These are phyloP conservation scores for Aspergillus viridinutans DNA, from an alignment of 2,329 filamentous ascomycete genomes.

Conservation along the genomic window DNA sequence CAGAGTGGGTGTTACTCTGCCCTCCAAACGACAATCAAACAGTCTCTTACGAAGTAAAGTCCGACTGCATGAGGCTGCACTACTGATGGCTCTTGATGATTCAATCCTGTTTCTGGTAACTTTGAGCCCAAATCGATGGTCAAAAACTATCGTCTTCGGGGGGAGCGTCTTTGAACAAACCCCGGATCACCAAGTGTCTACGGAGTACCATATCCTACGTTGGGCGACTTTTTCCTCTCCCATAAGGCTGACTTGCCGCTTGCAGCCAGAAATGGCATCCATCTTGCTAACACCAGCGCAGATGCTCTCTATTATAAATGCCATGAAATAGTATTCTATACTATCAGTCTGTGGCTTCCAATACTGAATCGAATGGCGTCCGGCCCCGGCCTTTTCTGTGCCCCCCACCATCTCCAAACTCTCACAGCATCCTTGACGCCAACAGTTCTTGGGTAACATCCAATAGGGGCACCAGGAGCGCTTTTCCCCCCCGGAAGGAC, in stretches of 20 bases:
- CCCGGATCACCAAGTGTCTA: not conserved
- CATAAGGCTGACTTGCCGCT: not conserved
- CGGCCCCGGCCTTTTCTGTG: not conserved
- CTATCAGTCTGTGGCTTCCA: not conserved
- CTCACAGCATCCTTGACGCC: conserved; percentile 13
- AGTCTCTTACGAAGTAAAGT: not conserved
- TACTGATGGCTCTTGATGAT: not conserved
- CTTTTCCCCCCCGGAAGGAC: not conserved
- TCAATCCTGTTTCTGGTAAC: not conserved
- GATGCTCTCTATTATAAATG: not conserved
- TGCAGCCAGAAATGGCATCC: not conserved
- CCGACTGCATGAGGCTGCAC: not conserved
- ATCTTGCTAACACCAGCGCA: not conserved
- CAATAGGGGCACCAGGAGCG: conserved; percentile 14
- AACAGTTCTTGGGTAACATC: conserved; percentile 9
- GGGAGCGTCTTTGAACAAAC: not conserved
- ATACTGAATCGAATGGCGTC: not conserved
- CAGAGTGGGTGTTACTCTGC: not conserved
- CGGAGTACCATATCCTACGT: not conserved
- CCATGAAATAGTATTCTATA: not conserved
- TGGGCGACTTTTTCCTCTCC: not conserved
- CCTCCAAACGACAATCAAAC: not conserved
- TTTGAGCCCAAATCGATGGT: not conserved
- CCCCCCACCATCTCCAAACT: not conserved
- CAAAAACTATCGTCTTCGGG: not conserved